A percentile compares a stretch with the other conserved stretches of the same genome.
phyloP scores from a whole-genome alignment of 352 stramenopile species.

The Lagenidium sp. region DNA sequence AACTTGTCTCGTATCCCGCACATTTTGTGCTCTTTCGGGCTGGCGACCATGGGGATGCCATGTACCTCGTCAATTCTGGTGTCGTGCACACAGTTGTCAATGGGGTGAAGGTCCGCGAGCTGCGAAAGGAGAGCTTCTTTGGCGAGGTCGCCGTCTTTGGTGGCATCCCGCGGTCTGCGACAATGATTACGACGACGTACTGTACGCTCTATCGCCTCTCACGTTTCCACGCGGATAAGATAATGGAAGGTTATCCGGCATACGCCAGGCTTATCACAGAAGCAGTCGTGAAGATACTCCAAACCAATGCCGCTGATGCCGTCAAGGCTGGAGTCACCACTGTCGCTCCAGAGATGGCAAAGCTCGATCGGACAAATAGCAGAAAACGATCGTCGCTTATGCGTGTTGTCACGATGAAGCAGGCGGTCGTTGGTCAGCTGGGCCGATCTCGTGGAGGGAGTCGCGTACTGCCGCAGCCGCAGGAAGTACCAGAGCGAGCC shows the following conservation, averaged over 20 bases:
- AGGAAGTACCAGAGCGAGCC: too few relatives aligned
- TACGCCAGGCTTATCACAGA: conserved; percentile 31
- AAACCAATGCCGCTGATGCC: conserved; percentile 1
- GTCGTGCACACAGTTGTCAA: conserved; percentile 51
- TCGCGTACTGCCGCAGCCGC: too few relatives aligned
- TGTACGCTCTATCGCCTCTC: conserved; percentile 55
- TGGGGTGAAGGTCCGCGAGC: conserved; percentile 54
- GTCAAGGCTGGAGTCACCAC: conserved; percentile 1
- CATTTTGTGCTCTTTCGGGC: conserved; percentile 45
- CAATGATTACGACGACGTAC: conserved; percentile 54
- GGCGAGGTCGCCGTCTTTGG: conserved; percentile 59
- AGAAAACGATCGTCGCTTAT: too few relatives aligned
- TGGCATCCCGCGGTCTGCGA: conserved; percentile 45
- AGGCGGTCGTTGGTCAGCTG: too few relatives aligned
- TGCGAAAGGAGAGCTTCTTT: conserved; percentile 59
- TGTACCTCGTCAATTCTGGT: conserved; percentile 62
- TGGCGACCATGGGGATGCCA: conserved; percentile 54
- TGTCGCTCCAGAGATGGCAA: too few relatives aligned
- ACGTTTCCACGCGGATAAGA: conserved; percentile 33
- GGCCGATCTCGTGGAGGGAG: too few relatives aligned
- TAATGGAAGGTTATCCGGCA: conserved; percentile 41
- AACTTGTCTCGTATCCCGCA: conserved; percentile 41
- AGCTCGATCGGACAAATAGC: too few relatives aligned
- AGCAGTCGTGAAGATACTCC: conserved; percentile 32
- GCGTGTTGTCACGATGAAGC: too few relatives aligned